phyloP scores from a whole-genome alignment of 2,329 filamentous ascomycete genomes.

The Zasmidium angulare region DNA sequence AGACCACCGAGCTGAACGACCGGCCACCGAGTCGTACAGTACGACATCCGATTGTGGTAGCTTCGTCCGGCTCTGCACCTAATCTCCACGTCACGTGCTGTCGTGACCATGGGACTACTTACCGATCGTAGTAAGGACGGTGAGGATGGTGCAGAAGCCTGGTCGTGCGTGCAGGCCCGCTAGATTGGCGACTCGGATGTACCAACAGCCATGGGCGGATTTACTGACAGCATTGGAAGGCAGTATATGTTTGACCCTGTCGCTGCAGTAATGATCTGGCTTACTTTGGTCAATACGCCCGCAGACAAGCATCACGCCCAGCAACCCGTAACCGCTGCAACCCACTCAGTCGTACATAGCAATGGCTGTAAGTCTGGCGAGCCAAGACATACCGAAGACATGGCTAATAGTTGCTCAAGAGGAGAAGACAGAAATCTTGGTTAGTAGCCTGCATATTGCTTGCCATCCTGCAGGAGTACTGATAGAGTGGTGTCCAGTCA shows the following conservation, averaged over 20 bases:
- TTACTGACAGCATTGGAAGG: not conserved
- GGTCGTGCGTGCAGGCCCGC: not conserved
- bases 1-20: not conserved
- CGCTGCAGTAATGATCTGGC: not conserved
- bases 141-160: not conserved
- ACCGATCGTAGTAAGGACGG: not conserved
- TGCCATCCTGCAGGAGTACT: constrained; percentile 9
- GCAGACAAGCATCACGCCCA: not conserved
- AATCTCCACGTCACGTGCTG: not conserved
- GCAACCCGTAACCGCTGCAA: not conserved
- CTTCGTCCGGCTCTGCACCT: not conserved
- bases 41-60: not conserved
- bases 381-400: no score
- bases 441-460: constrained; percentile 1
- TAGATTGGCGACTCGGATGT: not conserved
- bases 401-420: no score
- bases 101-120: not conserved
- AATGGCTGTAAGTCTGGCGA: no score
- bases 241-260: not conserved
- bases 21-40: not conserved
- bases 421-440: constrained; percentile 13
- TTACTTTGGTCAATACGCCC: constrained; percentile 2
- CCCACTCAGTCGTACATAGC: not conserved
- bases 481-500: constrained; percentile 6
- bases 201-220: not conserved